Evolutionary conservation across 805 yeast species (phyloP), one percentile per base, ranked within the genome.

Genomic region (Kuraishia floccosa): DNA sequence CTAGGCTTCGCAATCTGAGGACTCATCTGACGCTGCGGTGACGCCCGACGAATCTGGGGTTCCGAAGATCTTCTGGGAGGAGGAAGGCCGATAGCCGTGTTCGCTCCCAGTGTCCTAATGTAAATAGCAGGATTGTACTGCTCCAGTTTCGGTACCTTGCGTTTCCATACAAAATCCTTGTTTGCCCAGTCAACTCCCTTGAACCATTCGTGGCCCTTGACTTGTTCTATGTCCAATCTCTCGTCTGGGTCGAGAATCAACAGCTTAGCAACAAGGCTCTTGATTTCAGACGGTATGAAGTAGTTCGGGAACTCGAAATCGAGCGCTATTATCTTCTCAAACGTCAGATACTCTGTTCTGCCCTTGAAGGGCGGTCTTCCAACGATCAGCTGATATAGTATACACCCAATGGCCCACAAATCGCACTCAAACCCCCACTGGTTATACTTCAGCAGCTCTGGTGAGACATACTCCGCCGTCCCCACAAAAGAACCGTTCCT

Each of bases 381-480:
- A 27, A 79, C 75, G 31, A 83, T 67, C 46, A 87, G 67, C 52
- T 86, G 96, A 50, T 66, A 86, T 24, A 87, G 54, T 23, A 86
- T 81, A 53, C 96, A 86, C 2, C 95, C 96, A 34, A 85, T 52
- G 1, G 96, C 95, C 96, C 96, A 86, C n/a, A 83, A 55, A 50
- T 86, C 96, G 20, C 89, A 68, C 39, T 78, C 79, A 46, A 73
- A 81, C 13, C 94, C 91, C 47, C 94, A 84, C 23, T 68, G 63
- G 50, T 89, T 91, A 43, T 71, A 65, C 30, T 76, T 68, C 30
- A 91, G 60, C 25, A 91, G 58, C 51, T 91, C 98, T 0, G 97
- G 98, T 0, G 94, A 78, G 3, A 91, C 96, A 47, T 87, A 87
- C 49, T 87, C 96, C 0, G 97, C 97, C 1, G 98, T 89, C 0